Base-by-base conservation (phyloP, 768 basidiomycete species). In the Termitomyces sp. region DNA sequence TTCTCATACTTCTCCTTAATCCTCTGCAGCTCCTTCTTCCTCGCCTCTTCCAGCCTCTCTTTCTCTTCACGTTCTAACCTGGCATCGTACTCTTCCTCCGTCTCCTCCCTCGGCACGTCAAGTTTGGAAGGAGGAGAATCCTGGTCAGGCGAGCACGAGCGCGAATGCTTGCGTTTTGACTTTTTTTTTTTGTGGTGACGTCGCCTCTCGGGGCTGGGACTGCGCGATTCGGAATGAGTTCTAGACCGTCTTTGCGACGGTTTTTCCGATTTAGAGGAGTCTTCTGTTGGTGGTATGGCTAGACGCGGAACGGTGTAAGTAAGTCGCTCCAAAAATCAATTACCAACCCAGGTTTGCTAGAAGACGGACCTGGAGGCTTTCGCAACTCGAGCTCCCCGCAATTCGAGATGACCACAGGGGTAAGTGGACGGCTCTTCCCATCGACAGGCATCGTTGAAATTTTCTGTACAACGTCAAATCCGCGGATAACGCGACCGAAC, bases 321-420 rank as follows among this genome's bases (percentile, higher is more conserved):
- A 17, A 46, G 16, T 23, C 17, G 3, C 12, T 40, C 9, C 3
- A 8, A 17, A 8, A 27, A 50, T 37, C 21, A 12, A 28, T 17
- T 30, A 34, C 11, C n/a, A 34, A 34, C 34, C n/a, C 34, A 52
- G 35, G 3, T 12, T 19, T 44, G 43, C 27, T 8, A 16, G 48
- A 54, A 40, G 54, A 68, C 69, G 61, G 14, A 64, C 61, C 57
- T 58, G 55, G 56, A 34, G 57, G 60, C 55, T 79, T 80, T 55
- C 80, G 80, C 11, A 91, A 77, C 67, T 91, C 88, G 37, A 96
- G 83, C 66, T 96, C 94, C 11, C 94, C 94, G 53, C 89, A 92
- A 66, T 86, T 90, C 3, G 77, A 70, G 59, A 96, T 83, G 10
- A 80, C 71, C 11, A 95, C 82, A 1, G 86, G 85, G 1, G 76